phyloP scores from a whole-genome alignment of 306 rosid genomes.

The Ceratonia siliqua region DNA sequence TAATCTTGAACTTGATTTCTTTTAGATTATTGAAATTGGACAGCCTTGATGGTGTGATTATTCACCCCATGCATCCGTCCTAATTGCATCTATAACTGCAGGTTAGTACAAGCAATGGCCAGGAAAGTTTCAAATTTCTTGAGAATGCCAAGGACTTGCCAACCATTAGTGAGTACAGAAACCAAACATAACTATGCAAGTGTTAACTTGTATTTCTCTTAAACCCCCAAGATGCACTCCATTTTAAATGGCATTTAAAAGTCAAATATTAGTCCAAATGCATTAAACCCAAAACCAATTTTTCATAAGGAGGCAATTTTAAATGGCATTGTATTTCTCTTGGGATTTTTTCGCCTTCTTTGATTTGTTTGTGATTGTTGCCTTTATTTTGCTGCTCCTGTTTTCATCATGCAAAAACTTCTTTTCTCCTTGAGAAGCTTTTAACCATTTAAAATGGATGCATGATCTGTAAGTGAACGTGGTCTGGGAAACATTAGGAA shows the following conservation, averaged over 20 bases:
- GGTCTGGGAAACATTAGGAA: neutral
- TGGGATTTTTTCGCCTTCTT: neutral
- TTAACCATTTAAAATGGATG: neutral
- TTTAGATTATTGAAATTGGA: constrained; percentile 7
- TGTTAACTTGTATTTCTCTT: constrained; percentile 16
- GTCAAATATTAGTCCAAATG: constrained; percentile 8
- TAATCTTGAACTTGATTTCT: constrained; percentile 9
- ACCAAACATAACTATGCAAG: neutral
- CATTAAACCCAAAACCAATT: neutral
- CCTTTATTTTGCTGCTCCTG: neutral
- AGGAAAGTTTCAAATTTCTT: constrained; percentile 72
- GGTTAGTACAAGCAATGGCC: constrained; percentile 56
- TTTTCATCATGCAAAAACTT: neutral
- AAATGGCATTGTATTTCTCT: neutral
- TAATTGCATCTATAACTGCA: constrained; percentile 33
- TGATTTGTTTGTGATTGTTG: neutral
- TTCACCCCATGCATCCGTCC: neutral
- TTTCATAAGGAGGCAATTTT: neutral
- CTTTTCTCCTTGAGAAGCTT: neutral
- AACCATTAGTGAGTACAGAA: constrained; percentile 68
- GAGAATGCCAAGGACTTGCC: constrained; percentile 87
- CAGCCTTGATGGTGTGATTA: constrained; percentile 19
- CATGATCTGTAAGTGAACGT: constrained; percentile 18
- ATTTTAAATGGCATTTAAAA: constrained; percentile 2
- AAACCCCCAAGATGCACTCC: neutral